Evolutionary conservation across 2,329 filamentous ascomycete genomes (phyloP).

Genomic region (Aspergillus pseudoterreus): DNA sequence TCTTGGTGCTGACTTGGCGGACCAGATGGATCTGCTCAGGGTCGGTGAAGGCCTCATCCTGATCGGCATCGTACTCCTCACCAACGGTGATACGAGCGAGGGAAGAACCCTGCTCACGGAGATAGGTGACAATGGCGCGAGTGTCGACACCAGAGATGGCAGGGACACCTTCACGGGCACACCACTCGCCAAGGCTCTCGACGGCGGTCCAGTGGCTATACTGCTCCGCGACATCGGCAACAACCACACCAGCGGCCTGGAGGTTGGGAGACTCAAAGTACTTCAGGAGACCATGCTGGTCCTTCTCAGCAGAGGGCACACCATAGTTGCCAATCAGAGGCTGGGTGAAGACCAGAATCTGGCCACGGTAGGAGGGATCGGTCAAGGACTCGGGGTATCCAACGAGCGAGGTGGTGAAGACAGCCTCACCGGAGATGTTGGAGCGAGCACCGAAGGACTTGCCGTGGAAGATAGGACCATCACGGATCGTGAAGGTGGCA

Average conservation of each 20-base stretch:
- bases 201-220: slow-evolving; percentile 99
- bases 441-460: slow-evolving; percentile 94
- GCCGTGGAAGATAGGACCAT: slow-evolving; percentile 93
- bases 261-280: slow-evolving; percentile 99
- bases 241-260: slow-evolving; percentile 92
- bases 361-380: slow-evolving; percentile 66
- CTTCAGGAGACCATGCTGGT: slow-evolving; percentile 86
- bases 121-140: slow-evolving; percentile 88
- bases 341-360: slow-evolving; percentile 98
- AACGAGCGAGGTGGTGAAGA: slow-evolving; percentile 96
- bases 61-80: slow-evolving; percentile 96
- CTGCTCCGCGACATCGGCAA: slow-evolving; percentile 86
- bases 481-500: slow-evolving; percentile 92
- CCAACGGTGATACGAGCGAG: slow-evolving; percentile 91
- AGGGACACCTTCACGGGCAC: slow-evolving; percentile 89
- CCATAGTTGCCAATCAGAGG: slow-evolving; percentile 98
- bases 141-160: slow-evolving; percentile 97
- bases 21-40: slow-evolving; percentile 96
- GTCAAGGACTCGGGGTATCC: slow-evolving; percentile 90
- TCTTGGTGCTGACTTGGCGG: slow-evolving; percentile 94
- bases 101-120: slow-evolving; percentile 95
- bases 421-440: slow-evolving; percentile 96
- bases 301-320: slow-evolving; percentile 79
- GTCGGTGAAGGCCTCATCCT: slow-evolving; percentile 94
- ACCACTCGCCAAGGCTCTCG: slow-evolving; percentile 90